These are phyloP conservation scores for Sordariomycetes sp. DNA, from an alignment of 2,329 filamentous ascomycete species.

Conservation along the genomic window DNA sequence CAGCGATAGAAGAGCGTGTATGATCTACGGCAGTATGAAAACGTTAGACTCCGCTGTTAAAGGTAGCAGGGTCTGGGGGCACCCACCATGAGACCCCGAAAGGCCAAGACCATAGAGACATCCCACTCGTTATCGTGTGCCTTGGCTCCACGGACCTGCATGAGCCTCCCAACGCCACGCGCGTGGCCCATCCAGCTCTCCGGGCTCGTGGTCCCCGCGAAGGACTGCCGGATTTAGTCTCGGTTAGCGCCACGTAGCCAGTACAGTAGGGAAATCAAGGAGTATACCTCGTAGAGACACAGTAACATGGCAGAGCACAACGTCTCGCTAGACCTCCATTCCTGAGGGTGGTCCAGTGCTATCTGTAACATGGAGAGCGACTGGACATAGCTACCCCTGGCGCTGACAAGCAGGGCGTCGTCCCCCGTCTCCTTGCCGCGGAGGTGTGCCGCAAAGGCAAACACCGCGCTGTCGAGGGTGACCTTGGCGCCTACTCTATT, in stretches of 20 bases:
- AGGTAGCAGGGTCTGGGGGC: neutral
- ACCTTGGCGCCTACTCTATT: conserved; percentile 21
- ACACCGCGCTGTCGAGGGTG: conserved; percentile 25
- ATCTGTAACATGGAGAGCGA: conserved; percentile 22
- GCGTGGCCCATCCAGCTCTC: conserved; percentile 28
- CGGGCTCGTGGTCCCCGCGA: conserved; percentile 25
- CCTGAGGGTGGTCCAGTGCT: conserved; percentile 22
- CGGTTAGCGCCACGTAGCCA: neutral
- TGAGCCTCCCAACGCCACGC: conserved; percentile 23
- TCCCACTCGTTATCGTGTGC: conserved; percentile 23
- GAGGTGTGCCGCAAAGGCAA: conserved; percentile 24
- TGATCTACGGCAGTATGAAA: conserved; percentile 16
- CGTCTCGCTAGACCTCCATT: conserved; percentile 29
- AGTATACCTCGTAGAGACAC: conserved; percentile 25
- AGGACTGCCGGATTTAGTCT: conserved; percentile 17
- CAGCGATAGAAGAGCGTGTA: conserved; percentile 25
- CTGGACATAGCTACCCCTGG: conserved; percentile 25
- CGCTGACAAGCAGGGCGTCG: conserved; percentile 18
- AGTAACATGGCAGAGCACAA: conserved; percentile 28
- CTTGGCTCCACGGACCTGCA: conserved; percentile 25
- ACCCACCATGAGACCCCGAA: conserved; percentile 24
- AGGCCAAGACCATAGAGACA: conserved; percentile 24
- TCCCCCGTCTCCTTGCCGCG: conserved; percentile 22
- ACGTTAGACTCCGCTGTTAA: neutral
- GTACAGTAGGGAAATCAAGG: neutral